Evolutionary conservation across 257 asterid species (phyloP), one percentile per base, ranked within the genome.

Genomic region (Scutellaria baicalensis): DNA sequence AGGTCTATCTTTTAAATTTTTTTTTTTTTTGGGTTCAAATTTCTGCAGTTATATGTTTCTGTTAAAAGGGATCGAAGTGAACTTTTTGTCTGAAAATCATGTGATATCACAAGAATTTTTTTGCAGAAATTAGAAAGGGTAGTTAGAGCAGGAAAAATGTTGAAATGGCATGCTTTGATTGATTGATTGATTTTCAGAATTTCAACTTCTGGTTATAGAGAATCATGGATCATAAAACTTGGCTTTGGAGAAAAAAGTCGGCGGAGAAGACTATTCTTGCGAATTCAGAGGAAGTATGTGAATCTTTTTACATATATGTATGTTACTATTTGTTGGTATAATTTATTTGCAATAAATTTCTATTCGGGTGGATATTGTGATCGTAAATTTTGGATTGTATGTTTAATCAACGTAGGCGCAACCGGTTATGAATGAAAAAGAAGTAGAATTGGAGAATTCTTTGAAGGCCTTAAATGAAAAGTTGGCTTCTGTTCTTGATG

Each of bases 171-270:
- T 51, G 4, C 12, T 44, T 55, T 45, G 20, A 43, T 23, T 75
- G 51, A 7, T 51, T 38, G n/a, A n/a, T 54, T 1, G 10, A 13
- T 69, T 57, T 10, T 31, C 50, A 42, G 44, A 18, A 9, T 64
- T 50, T 64, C 10, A 5, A 50, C 6, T 73, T 8, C 10, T 64
- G 70, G 18, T 17, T 40, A 20, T 8, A 69, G 78, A 67, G 59
- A 74, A 69, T 35, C 33, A 93, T 93, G 98, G 98, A 90, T 72
- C 96, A 90, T 76, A 93, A 86, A 82, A 52, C 82, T 36, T 90
- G 98, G 98, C 84, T 90, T 3, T 90, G 98, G 97, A 88, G 79
- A 65, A 93, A 82, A 68, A 82, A 80, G 73, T 77, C 88, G 23
- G 78, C 90, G 1, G 97, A 88, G 88, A 90, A 93, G 83, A 77